These are phyloP conservation scores for Corinectria fuckeliana DNA, from an alignment of 2,329 filamentous ascomycete species.

Conservation along the genomic window DNA sequence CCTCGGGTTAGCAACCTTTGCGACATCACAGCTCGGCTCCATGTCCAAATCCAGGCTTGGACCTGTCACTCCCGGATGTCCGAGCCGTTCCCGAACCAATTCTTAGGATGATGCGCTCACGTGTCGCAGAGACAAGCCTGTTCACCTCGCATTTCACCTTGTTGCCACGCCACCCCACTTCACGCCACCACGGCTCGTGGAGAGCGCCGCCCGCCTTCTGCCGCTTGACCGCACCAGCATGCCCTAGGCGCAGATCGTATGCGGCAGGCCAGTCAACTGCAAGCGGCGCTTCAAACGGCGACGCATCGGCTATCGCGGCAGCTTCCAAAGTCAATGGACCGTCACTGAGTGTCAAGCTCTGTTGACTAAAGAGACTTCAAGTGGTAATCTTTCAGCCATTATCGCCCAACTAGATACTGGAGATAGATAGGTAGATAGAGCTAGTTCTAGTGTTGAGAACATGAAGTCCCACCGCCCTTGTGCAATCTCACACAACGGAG, in stretches of 20 bases:
- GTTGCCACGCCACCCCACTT: neutral
- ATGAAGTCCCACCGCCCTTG: neutral
- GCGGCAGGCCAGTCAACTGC: neutral
- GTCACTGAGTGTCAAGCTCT: neutral
- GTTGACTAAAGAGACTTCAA: neutral
- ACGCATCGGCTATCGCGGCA: constrained; percentile 19
- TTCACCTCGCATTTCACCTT: neutral
- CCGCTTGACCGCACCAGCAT: neutral
- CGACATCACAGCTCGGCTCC: constrained; percentile 3
- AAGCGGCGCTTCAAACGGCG: constrained; percentile 17
- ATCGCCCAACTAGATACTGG: neutral
- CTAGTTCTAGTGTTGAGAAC: neutral
- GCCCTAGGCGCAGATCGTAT: neutral
- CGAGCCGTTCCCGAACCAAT: neutral
- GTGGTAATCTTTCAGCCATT: neutral
- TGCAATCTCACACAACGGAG: neutral
- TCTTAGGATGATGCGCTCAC: neutral
- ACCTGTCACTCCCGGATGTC: neutral
- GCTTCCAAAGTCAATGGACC: neutral
- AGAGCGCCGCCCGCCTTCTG: neutral
- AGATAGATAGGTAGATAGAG: constrained; percentile 1
- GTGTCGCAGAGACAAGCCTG: neutral
- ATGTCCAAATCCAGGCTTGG: neutral
- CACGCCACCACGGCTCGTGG: neutral
- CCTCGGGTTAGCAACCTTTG: constrained; percentile 9